Evolutionary conservation across 148 eudicot species (phyloP), one percentile per base, ranked within the genome.

Genomic region (Camellia japonica): DNA sequence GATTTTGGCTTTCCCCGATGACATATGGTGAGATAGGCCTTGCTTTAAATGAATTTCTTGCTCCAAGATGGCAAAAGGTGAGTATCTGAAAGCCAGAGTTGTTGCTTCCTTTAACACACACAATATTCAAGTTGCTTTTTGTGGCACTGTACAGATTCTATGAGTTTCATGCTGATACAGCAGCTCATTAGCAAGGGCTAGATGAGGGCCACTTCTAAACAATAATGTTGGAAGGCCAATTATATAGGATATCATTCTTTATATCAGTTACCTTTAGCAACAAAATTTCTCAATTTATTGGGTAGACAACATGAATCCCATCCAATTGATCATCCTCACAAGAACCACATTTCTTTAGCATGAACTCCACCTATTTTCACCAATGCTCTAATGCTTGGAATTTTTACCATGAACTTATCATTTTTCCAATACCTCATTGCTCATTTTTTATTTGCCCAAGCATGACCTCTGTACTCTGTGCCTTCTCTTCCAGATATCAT

Each of bases 21-120:
- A 76, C 98, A 64, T 94, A 94, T 84, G 95, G 92, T n/a, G 90
- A 93, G 85, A 87, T 91, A 78, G 97, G 94, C 65, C 90, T 94
- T 38, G 67, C 94, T 54, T 76, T 88, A 51, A 94, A 94, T 78
- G 98, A 94, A 85, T 93, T 94, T 84, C 87, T 83, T 52, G 88
- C 98, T 83, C 95, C 92, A 68, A 81, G 98, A 77, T 94, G 98
- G 98, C 86, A 93, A 75, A 87, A 88, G 90, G 96, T 89, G 76
- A 83, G 81, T 44, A 3, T 7, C 56, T 72, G 60, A 16, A 61
- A 3, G 43, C 51, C 30, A 63, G 58, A 30, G n/a, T 62, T 14
- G 15, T 77, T 76, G 71, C 30, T 55, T 62, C 58, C 11, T 74
- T 30, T 61, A 41, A 62, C 52, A 15, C 38, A 55, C 7, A 1